Base-by-base conservation (phyloP, 768 basidiomycete species). In the Psilocybe sp. region DNA sequence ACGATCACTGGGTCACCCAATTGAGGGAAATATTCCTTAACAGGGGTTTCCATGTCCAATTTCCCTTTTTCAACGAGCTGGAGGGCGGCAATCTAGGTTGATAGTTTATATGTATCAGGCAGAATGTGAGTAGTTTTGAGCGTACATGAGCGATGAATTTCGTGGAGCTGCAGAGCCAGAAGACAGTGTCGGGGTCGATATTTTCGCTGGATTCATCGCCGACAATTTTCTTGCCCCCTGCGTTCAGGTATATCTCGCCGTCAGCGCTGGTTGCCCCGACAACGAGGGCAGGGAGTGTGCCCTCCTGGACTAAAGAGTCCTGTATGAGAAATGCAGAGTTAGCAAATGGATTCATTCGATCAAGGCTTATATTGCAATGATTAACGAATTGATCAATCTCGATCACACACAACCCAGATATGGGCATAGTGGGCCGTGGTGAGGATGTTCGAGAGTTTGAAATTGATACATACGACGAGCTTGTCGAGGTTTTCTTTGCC, bases 101-200 rank as follows among this genome's bases (percentile, higher is more conserved):
- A 28, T 7, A 7, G 7, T 28, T 3, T 28, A 28, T 4, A 7
- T 7, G 7, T 28, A 3, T 28, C 23, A 28, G 7, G 23, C 7
- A 7, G 23, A 28, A 28, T 28, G 23, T 7, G 7, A 3, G 23
- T 28, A 28, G 3, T 3, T 28, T 28, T 7, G 15, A 23, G 7
- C 40, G 40, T 15, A 40, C 40, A 12, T 40, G 40, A n/a, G 40
- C n/a, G n/a, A 40, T n/a, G 18, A 44, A 10, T n/a, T 44, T 44
- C 19, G 42, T 44, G 20, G 32, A 23, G 42, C 42, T 44, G 42
- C 42, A 44, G 9, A 44, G 20, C 42, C 42, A 44, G 42, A 44
- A 46, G 14, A 46, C 45, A 8, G 31, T 34, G 31, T 37, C 16
- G 15, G 15, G 15, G 15, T 46, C 20, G 45, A 33, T 7, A 15